These are phyloP conservation scores for Hanseniaspora meyeri DNA, from an alignment of 805 yeast genomes.

Conservation along the genomic window DNA sequence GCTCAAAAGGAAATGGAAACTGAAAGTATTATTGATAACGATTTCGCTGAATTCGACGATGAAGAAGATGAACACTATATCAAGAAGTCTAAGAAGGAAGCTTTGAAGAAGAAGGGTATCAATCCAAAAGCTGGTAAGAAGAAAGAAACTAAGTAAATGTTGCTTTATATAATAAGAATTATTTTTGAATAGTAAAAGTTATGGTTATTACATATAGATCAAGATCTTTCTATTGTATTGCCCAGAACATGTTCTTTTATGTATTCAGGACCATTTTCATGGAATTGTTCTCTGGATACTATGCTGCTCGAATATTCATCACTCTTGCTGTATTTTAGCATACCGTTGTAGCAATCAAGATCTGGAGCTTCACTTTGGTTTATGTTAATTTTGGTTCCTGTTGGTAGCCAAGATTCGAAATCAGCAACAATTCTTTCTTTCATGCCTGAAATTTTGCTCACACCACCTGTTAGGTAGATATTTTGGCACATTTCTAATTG, in stretches of 20 bases:
- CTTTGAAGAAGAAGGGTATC: constrained; percentile 57
- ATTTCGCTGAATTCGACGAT: constrained; percentile 71
- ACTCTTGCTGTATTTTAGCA: constrained; percentile 62
- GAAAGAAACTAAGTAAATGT: constrained; percentile 7
- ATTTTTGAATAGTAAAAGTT: not conserved
- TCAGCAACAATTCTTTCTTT: constrained; percentile 58
- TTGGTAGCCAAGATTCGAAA: constrained; percentile 58
- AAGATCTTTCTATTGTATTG: constrained; percentile 29
- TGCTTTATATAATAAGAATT: constrained; percentile 3
- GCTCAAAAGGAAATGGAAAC: constrained; percentile 75
- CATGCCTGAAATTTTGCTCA: constrained; percentile 51
- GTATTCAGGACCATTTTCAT: constrained; percentile 81
- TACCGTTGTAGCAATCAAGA: constrained; percentile 86
- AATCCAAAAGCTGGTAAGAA: constrained; percentile 40
- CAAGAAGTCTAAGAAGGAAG: constrained; percentile 52
- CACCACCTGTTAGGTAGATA: constrained; percentile 80
- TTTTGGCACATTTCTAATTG: constrained; percentile 34
- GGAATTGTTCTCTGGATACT: constrained; percentile 61
- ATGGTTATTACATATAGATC: not conserved
- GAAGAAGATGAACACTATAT: constrained; percentile 65
- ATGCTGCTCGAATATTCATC: constrained; percentile 36
- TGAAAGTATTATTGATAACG: constrained; percentile 73
- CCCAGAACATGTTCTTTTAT: constrained; percentile 78
- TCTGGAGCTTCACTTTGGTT: constrained; percentile 55
- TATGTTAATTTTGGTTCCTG: constrained; percentile 47